Evolutionary conservation across 257 asterid species (phyloP), one percentile per base, ranked within the genome.

Genomic region (Eustoma russellianum): DNA sequence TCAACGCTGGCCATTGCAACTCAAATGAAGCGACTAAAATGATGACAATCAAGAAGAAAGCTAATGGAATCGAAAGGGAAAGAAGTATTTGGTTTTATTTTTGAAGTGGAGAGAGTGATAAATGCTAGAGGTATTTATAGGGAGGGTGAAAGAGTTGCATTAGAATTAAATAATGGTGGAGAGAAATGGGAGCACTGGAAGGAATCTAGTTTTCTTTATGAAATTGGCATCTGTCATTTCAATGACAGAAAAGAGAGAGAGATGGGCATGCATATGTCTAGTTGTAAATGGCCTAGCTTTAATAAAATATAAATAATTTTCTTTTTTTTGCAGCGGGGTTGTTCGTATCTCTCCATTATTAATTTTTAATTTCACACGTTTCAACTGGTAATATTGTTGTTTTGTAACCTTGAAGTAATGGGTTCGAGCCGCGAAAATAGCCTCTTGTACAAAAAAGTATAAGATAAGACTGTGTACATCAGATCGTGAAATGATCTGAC

Each of bases 1-100:
- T 73, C 65, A 73, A 46, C 79, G n/a, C 71, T 44, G 56, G 95
- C 82, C 95, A 86, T 80, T 78, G 76, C 50, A 58, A 45, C 59
- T 30, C 35, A 41, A 59, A 10, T 35, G 54, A 47, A 38, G 48
- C 13, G 15, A 40, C n/a, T 41, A 45, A 17, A 57, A 46, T 15
- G 12, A 2, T 55, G 64, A 41, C 48, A 54, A 38, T 40, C 7
- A 44, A 53, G n/a, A 46, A 41, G 19, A 15, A 45, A 5, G 48
- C 15, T 33, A 13, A 41, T 9, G 13, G 16, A 5, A 13, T 51
- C 53, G 46, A 46, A 17, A 24, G 56, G 12, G 18, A 59, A 66
- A 38, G 16, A 48, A 44, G 51, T 33, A 41, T 46, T 28, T 13
- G 65, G 8, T 55, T 53, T 43, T 12, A 67, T 65, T 65, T 65